These are phyloP conservation scores for Beauveria rudraprayagi DNA, from an alignment of 2,329 filamentous ascomycete species.

Conservation along the genomic window DNA sequence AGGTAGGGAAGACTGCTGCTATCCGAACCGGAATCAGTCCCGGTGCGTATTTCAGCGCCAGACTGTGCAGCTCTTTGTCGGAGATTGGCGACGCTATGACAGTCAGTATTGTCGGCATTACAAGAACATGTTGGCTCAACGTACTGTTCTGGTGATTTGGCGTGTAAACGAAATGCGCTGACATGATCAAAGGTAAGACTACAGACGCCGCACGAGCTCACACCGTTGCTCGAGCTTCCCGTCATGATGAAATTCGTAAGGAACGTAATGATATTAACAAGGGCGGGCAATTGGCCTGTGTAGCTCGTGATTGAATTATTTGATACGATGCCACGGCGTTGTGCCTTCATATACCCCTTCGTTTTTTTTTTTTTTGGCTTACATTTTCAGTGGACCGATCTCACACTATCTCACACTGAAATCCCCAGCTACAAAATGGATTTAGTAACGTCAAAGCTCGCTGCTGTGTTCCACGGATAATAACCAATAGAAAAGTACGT, in stretches of 20 bases:
- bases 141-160: constrained; percentile 9
- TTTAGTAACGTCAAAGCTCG: too few relatives aligned
- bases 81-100: constrained; percentile 5
- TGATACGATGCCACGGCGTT: not conserved
- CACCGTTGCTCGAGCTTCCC: not conserved
- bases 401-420: not conserved
- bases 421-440: not conserved
- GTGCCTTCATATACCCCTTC: not conserved
- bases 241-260: not conserved
- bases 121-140: not conserved
- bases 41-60: constrained; percentile 7
- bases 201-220: constrained; percentile 5
- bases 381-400: not conserved
- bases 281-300: not conserved
- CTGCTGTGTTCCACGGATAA: too few relatives aligned
- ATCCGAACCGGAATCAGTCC: not conserved
- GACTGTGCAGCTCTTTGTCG: constrained; percentile 5
- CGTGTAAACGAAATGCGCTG: constrained; percentile 6
- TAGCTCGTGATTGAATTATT: not conserved
- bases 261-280: too few relatives aligned
- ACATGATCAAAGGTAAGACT: not conserved
- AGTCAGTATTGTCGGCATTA: not conserved
- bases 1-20: not conserved
- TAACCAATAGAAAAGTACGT: not conserved
- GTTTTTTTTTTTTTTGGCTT: not conserved